Percentiles rank a stretch among this genome's conserved stretches.
These are phyloP conservation scores for Allomyces macrogynus DNA, from an alignment of 192 early-diverging fungal genomes.

Conservation along the genomic window DNA sequence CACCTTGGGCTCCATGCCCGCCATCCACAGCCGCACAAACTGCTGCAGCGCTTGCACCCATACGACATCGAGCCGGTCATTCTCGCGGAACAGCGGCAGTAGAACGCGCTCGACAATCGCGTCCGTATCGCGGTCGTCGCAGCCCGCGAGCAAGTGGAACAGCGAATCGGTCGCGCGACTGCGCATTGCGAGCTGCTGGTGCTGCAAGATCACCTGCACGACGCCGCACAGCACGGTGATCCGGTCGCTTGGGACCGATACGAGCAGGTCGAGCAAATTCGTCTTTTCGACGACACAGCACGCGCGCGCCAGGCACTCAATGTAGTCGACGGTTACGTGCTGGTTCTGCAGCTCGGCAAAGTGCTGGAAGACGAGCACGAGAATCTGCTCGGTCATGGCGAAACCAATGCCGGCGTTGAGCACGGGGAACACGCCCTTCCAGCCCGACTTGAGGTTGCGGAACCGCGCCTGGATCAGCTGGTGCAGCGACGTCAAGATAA, in stretches of 20 bases:
- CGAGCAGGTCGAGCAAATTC: no score
- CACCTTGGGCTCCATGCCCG: not conserved
- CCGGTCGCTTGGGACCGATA: no score
- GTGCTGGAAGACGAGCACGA: conserved; percentile 1
- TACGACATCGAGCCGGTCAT: not conserved
- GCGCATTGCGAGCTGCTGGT: no score
- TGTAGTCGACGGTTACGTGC: conserved; percentile 1
- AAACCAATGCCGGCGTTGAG: conserved; percentile 20
- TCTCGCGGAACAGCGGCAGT: not conserved
- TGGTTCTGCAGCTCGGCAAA: not conserved
- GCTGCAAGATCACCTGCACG: no score
- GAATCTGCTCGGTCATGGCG: not conserved
- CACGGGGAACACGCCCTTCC: conserved; percentile 45
- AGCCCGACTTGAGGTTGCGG: conserved; percentile 60
- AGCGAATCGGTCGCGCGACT: no score
- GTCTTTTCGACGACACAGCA: not conserved
- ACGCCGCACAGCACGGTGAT: no score
- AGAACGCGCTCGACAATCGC: not conserved
- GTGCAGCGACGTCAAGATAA: conserved; percentile 43
- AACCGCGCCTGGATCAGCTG: conserved; percentile 54
- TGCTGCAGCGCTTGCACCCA: not conserved
- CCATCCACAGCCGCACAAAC: not conserved
- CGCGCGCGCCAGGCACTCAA: conserved; percentile 1
- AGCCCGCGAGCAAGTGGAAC: no score
- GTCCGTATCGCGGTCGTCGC: no score